phyloP scores from a whole-genome alignment of 2,329 filamentous ascomycete genomes.

The Aspergillus sp. region DNA sequence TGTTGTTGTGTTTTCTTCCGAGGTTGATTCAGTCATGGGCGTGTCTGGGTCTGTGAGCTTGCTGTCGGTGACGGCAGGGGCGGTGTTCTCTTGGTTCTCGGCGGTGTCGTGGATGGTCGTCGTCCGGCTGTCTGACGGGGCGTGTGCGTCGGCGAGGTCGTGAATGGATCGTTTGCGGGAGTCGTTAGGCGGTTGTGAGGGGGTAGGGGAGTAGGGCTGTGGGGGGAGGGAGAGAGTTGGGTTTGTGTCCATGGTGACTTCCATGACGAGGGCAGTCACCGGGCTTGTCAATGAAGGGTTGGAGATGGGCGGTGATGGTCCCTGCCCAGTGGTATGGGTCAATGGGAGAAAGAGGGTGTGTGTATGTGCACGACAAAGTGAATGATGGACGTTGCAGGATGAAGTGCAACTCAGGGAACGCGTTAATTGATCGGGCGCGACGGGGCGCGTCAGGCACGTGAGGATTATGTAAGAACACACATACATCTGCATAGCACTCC shows the following conservation, averaged over 20 bases:
- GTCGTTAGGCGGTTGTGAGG: constrained; percentile 12
- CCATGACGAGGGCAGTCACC: too few relatives aligned
- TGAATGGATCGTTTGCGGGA: constrained; percentile 31
- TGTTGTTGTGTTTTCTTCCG: background rate
- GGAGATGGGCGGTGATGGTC: too few relatives aligned
- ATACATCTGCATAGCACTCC: too few relatives aligned
- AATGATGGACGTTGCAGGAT: background rate
- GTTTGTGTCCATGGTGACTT: constrained; percentile 20
- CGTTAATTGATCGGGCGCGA: constrained; percentile 21
- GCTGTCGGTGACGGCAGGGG: background rate
- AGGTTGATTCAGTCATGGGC: background rate
- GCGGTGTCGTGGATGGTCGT: constrained; percentile 9
- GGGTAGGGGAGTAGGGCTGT: constrained; percentile 16
- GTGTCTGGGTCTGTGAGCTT: background rate
- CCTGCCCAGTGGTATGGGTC: background rate
- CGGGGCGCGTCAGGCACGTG: constrained; percentile 13
- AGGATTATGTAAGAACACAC: constrained; percentile 12
- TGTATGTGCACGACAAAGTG: too few relatives aligned
- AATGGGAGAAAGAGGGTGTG: background rate
- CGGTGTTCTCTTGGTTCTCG: constrained; percentile 23
- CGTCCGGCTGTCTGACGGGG: constrained; percentile 5
- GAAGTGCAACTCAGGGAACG: constrained; percentile 6
- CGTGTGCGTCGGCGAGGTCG: constrained; percentile 20
- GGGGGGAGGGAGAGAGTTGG: constrained; percentile 22
- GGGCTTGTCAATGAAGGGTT: too few relatives aligned